These are phyloP conservation scores for Brachypodium distachyon DNA, from an alignment of 202 grass and related monocot species.

Conservation along the genomic window DNA sequence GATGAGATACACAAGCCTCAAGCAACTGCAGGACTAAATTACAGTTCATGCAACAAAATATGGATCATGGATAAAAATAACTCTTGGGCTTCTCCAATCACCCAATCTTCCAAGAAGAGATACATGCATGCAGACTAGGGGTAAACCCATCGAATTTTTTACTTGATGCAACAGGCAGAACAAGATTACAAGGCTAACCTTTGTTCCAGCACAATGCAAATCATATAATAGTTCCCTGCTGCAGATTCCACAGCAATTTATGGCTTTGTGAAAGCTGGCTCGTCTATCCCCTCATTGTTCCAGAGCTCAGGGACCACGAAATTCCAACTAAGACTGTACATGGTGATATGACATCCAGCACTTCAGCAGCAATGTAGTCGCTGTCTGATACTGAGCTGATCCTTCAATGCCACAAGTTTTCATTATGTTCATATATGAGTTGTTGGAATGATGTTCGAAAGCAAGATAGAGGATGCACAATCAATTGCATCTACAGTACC, in stretches of 20 bases:
- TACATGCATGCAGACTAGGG: neutral
- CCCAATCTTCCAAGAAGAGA: neutral
- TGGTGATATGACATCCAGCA: too few species aligned
- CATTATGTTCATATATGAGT: too few species aligned
- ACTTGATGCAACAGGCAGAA: too few species aligned
- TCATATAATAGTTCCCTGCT: neutral
- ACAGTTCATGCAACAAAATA: neutral
- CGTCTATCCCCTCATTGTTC: neutral
- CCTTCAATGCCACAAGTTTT: neutral
- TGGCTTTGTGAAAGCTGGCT: neutral
- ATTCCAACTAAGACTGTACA: neutral
- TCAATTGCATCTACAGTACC: too few species aligned
- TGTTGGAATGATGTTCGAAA: too few species aligned
- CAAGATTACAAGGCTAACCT: neutral
- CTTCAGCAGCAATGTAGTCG: too few species aligned
- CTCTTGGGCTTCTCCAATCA: neutral
- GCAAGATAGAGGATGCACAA: too few species aligned
- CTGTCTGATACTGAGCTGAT: too few species aligned
- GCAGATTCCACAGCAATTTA: neutral
- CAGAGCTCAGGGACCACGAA: slow-evolving; percentile 5
- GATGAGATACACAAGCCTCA: neutral
- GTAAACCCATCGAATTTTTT: too few species aligned
- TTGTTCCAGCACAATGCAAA: neutral
- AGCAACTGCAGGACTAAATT: neutral
- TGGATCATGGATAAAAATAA: neutral